phyloP scores from a whole-genome alignment of 805 yeast species.

The fission yeast (Schizosaccharomyces pombe) region DNA sequence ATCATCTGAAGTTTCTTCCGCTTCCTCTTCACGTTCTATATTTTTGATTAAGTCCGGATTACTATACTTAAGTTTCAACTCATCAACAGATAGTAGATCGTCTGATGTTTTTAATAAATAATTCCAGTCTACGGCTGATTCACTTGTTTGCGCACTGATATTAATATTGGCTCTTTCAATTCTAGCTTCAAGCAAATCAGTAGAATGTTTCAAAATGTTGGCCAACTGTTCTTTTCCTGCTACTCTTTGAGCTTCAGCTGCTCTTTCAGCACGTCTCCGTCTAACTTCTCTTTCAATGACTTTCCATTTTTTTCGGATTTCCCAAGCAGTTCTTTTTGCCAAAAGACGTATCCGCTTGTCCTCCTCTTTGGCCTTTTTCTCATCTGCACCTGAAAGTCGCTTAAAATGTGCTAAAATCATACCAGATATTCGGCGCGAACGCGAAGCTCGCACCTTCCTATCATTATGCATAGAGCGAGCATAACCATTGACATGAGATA shows the following conservation, averaged over 20 bases:
- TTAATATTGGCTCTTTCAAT: slow-evolving; percentile 17
- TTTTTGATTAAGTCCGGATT: background rate
- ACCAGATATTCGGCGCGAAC: slow-evolving; percentile 46
- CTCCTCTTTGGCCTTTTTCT: slow-evolving; percentile 48
- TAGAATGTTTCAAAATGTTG: slow-evolving; percentile 74
- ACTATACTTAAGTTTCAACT: slow-evolving; percentile 31
- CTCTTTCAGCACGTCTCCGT: slow-evolving; percentile 39
- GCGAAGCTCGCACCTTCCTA: slow-evolving; percentile 38
- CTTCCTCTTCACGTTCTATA: background rate
- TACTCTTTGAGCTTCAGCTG: slow-evolving; percentile 50
- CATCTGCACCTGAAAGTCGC: slow-evolving; percentile 70
- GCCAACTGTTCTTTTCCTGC: slow-evolving; percentile 72
- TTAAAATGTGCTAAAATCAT: slow-evolving; percentile 76
- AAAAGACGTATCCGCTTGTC: slow-evolving; percentile 44
- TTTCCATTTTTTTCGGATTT: slow-evolving; percentile 76
- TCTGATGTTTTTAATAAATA: slow-evolving; percentile 17
- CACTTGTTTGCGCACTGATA: background rate
- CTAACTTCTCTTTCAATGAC: slow-evolving; percentile 52
- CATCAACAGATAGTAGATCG: slow-evolving; percentile 29
- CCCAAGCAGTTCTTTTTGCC: slow-evolving; percentile 61
- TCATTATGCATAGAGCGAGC: slow-evolving; percentile 47
- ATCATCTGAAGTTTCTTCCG: slow-evolving; percentile 5
- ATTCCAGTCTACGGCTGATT: slow-evolving; percentile 11
- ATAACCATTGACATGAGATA: slow-evolving; percentile 51
- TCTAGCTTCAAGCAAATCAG: slow-evolving; percentile 73